Base-by-base conservation (phyloP, 345 rosid genomes). In the Streptanthus diversifolius region DNA sequence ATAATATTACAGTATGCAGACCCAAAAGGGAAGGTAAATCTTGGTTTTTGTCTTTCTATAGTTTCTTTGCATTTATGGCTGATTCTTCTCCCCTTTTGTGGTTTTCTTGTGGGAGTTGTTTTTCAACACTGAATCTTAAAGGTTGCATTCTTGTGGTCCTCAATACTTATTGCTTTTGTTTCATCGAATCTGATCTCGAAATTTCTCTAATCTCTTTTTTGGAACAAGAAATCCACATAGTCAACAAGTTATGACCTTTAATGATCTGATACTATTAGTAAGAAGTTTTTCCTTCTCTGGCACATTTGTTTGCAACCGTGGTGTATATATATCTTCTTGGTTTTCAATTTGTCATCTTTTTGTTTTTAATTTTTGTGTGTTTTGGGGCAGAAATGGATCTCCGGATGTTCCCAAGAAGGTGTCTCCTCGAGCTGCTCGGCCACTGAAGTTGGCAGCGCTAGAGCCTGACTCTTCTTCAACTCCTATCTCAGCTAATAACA, bases 11-110 rank as follows among this genome's bases (percentile, higher is more conserved):
- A 85, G 78, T 79, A 92, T 92, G 98, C 98, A 90, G 89, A 84
- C 92, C 74, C 90, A 90, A 69, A 92, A 88, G 81, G 80, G 83
- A 76, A 90, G 96, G 98, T 90, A 86, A 84, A 61, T 65, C 76
- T 72, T 73, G 37, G 12, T 67, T 72, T 70, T 51, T 60, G 18
- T 43, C 74, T 41, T 72, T 33, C 63, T 25, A 21, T 63, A 19
- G 45, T 63, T 60, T 68, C 63, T 72, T 58, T 65, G 73, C 65
- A 70, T 52, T 69, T 66, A 70, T 75, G 56, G 69, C 66, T 66
- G 63, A 62, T 68, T 59, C 41, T 47, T 64, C 71, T 73, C 61
- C 76, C 60, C 57, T 64, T 62, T 60, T 77, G 62, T 57, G 73
- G 13, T 36, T 77, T 19, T 13, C 62, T 51, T 63, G 47, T 51